Evolutionary conservation across 1,284 basidiomycete species (phyloP).

Genomic region (Irpex lacteus): DNA sequence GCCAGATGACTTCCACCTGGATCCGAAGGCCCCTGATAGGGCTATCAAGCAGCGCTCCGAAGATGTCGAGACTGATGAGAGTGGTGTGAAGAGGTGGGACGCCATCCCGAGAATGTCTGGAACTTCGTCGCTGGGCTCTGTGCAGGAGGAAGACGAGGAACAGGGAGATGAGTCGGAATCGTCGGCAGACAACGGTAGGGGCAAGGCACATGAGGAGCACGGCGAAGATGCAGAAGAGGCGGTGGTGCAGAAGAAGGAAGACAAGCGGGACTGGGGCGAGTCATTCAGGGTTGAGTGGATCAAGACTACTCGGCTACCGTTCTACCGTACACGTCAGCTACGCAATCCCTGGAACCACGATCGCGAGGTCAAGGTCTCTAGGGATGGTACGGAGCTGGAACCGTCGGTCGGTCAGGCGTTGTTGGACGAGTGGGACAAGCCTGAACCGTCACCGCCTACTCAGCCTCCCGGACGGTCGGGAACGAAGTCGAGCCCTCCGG

Average conservation of each 20-base stretch:
- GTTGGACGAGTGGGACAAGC: constrained; percentile 72
- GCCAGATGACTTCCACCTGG: constrained; percentile 36
- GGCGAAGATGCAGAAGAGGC: neutral
- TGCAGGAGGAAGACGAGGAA: constrained; percentile 25
- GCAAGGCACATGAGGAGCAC: neutral
- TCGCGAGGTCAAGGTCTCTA: constrained; percentile 86
- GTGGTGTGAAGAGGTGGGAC: constrained; percentile 17
- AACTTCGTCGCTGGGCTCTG: constrained; percentile 15
- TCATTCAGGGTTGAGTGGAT: constrained; percentile 89
- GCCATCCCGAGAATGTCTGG: constrained; percentile 4
- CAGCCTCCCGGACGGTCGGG: constrained; percentile 12
- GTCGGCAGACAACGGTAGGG: neutral
- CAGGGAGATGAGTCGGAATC: neutral
- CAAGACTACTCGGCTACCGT: constrained; percentile 71
- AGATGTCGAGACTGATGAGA: constrained; percentile 13
- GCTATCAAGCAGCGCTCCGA: constrained; percentile 30
- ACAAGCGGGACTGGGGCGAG: constrained; percentile 55
- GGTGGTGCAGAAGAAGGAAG: constrained; percentile 23
- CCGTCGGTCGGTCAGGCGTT: constrained; percentile 74
- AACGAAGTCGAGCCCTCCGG: constrained; percentile 15
- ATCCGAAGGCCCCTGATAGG: constrained; percentile 39
- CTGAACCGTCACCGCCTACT: constrained; percentile 17
- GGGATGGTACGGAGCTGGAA: constrained; percentile 92
- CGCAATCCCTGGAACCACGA: constrained; percentile 94
- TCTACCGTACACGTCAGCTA: constrained; percentile 74